Evolutionary conservation across 1,284 basidiomycete species (phyloP).

Genomic region (Tylopilus sp.): DNA sequence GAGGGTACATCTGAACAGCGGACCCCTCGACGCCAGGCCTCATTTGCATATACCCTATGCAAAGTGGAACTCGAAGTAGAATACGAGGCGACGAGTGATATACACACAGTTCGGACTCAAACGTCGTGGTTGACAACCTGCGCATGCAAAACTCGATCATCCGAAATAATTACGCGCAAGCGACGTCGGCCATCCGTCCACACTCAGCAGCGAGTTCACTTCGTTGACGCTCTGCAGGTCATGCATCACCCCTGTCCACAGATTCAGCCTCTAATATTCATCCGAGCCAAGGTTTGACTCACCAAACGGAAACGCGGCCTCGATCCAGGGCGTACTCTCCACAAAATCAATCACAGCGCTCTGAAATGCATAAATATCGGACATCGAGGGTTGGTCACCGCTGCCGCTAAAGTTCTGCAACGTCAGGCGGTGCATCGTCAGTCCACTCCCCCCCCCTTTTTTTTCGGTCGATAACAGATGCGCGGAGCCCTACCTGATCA

Average conservation of each 20-base stretch:
- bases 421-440: neutral
- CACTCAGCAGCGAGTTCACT: slow-evolving; percentile 53
- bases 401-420: slow-evolving; percentile 56
- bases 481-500: slow-evolving; percentile 44
- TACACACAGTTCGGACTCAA: neutral
- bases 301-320: slow-evolving; percentile 69
- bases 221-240: slow-evolving; percentile 68
- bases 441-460: too few relatives aligned
- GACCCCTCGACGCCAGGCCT: too few relatives aligned
- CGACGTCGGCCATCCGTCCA: slow-evolving; percentile 42
- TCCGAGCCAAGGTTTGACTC: neutral
- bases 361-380: slow-evolving; percentile 59
- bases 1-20: too few relatives aligned
- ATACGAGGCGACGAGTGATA: slow-evolving; percentile 13
- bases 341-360: slow-evolving; percentile 51
- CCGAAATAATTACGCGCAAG: slow-evolving; percentile 45
- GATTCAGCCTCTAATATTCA: slow-evolving; percentile 1
- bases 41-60: too few relatives aligned
- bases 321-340: slow-evolving; percentile 52
- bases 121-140: neutral
- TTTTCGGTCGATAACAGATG: too few relatives aligned
- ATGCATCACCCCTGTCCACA: slow-evolving; percentile 54
- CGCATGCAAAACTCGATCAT: slow-evolving; percentile 2
- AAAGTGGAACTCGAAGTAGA: too few relatives aligned
- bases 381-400: slow-evolving; percentile 47